phyloP scores from a whole-genome alignment of 2,329 filamentous ascomycete species.

The Hypomyces perniciosus region DNA sequence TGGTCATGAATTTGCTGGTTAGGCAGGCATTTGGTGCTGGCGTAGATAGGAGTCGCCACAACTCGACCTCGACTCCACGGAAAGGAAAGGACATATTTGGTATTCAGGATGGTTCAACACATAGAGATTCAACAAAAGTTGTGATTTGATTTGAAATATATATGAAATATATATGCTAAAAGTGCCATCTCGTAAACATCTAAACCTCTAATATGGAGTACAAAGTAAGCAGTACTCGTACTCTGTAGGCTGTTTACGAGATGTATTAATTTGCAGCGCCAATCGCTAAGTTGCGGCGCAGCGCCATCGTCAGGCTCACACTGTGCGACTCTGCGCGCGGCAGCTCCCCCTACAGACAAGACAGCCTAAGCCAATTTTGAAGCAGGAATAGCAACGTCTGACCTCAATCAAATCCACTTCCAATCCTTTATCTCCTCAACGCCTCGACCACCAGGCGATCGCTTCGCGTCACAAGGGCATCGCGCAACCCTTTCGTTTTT shows the following conservation, averaged over 20 bases:
- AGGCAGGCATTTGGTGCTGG: too few relatives aligned
- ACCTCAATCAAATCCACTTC: neutral
- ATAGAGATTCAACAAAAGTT: constrained; percentile 3
- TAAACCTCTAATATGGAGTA: too few relatives aligned
- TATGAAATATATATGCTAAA: neutral
- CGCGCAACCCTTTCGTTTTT: neutral
- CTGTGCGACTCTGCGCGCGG: constrained; percentile 5
- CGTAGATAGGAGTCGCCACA: too few relatives aligned
- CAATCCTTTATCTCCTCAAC: neutral
- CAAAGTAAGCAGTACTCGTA: too few relatives aligned
- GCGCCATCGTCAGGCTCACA: constrained; percentile 3
- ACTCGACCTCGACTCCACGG: too few relatives aligned
- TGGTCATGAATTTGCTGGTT: neutral
- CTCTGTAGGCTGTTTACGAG: neutral
- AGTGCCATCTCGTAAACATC: neutral
- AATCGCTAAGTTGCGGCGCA: neutral
- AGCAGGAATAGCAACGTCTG: constrained; percentile 3
- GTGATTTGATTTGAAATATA: neutral
- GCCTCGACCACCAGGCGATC: constrained; percentile 5
- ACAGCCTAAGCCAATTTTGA: constrained; percentile 7
- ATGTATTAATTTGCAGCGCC: neutral
- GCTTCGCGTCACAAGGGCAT: constrained; percentile 1
- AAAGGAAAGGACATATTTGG: neutral
- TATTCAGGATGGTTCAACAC: neutral
- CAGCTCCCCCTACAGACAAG: constrained; percentile 3